A percentile compares a stretch with the other conserved stretches of the same genome.
phyloP scores from a whole-genome alignment of 2,329 filamentous ascomycete species.

The Lachnellula suecica region DNA sequence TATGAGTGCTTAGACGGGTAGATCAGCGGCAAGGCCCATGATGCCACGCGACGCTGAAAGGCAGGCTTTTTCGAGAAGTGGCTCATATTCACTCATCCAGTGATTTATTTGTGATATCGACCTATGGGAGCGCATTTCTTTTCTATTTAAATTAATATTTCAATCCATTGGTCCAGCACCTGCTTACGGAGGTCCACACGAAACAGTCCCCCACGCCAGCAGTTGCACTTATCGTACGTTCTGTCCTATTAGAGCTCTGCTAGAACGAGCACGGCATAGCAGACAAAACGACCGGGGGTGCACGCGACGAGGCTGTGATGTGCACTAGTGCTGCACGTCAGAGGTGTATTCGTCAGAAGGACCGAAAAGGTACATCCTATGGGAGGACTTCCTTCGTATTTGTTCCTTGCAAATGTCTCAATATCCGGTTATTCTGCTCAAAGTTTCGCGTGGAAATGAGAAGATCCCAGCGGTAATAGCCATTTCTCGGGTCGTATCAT shows the following conservation, averaged over 20 bases:
- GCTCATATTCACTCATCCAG: not conserved
- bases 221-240: not conserved
- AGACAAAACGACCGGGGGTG: not conserved
- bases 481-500: not conserved
- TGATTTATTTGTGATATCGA: not conserved
- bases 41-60: not conserved
- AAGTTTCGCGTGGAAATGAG: not conserved
- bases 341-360: not conserved
- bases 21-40: not conserved
- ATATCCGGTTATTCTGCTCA: not conserved
- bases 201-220: not conserved
- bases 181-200: not conserved
- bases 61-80: not conserved
- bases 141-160: not conserved
- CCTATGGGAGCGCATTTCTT: not conserved
- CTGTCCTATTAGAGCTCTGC: not conserved
- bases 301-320: not conserved
- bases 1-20: not conserved
- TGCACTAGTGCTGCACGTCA: not conserved
- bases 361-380: not conserved
- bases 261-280: not conserved
- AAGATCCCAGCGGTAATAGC: too few species aligned
- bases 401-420: not conserved
- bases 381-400: not conserved
- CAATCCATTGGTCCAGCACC: not conserved